Evolutionary conservation across 441 rosid genomes (phyloP).

Genomic region (Eutrema salsugineum): DNA sequence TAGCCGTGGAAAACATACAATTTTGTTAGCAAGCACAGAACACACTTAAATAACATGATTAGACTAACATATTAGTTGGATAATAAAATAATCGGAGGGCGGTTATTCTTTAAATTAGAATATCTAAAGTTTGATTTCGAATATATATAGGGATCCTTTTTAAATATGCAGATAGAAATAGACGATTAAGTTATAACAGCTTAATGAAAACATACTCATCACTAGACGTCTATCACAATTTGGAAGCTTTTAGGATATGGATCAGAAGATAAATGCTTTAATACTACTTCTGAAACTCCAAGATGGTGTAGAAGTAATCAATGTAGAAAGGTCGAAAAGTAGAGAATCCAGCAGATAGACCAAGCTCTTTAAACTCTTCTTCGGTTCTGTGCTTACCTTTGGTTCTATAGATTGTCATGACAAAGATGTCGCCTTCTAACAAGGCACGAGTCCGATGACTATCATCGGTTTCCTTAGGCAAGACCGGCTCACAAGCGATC

Average conservation of each 20-base stretch:
- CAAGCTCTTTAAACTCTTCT: slow-evolving; percentile 61
- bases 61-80: too few species aligned
- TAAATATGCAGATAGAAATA: background rate
- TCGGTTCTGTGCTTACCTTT: slow-evolving; percentile 81
- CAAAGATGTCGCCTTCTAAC: slow-evolving; percentile 72
- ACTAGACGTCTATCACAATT: background rate
- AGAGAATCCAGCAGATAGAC: slow-evolving; percentile 60
- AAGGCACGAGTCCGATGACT: slow-evolving; percentile 75
- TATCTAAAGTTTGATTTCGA: too few species aligned
- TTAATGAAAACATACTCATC: background rate
- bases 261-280: background rate
- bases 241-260: background rate
- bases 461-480: slow-evolving; percentile 61
- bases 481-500: slow-evolving; percentile 80
- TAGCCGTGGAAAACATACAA: too few species aligned
- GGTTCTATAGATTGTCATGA: slow-evolving; percentile 79
- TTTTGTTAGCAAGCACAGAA: too few species aligned
- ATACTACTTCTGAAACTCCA: slow-evolving; percentile 68
- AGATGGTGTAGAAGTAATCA: slow-evolving; percentile 62
- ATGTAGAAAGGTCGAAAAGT: slow-evolving; percentile 43
- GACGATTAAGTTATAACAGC: background rate
- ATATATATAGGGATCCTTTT: background rate
- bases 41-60: background rate
- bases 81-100: too few species aligned
- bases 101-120: too few species aligned